Conservation (phyloP, 371 early-diverging fungal species). For the Mucor mucedo region DNA sequence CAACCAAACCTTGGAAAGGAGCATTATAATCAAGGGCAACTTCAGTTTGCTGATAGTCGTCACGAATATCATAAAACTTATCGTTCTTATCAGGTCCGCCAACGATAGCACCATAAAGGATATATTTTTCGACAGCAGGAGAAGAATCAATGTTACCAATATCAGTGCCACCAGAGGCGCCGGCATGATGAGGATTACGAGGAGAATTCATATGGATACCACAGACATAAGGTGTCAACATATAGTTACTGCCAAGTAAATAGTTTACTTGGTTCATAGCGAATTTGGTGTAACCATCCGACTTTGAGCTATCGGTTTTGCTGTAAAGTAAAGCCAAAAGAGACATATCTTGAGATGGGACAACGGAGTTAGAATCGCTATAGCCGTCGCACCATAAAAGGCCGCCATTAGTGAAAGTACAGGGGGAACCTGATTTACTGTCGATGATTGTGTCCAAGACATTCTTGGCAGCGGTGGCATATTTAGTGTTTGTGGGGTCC, state of each 20-base stretch:
- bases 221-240: conserved; percentile 64
- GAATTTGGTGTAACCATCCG: conserved; percentile 48
- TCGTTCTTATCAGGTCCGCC: conserved; percentile 67
- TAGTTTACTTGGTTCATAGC: conserved; percentile 58
- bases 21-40: conserved; percentile 74
- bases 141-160: conserved; percentile 48
- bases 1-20: conserved; percentile 63
- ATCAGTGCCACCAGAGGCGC: conserved; percentile 63
- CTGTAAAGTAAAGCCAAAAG: conserved; percentile 50
- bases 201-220: conserved; percentile 69
- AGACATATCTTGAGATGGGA: conserved; percentile 51
- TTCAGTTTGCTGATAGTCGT: conserved; percentile 55
- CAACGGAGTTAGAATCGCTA: conserved; percentile 54
- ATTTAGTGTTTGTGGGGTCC: conserved; percentile 45
- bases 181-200: conserved; percentile 67
- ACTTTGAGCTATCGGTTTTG: conserved; percentile 30
- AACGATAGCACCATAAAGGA: conserved; percentile 65
- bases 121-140: conserved; percentile 39
- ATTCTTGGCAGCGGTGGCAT: conserved; percentile 39
- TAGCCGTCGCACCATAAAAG: conserved; percentile 60
- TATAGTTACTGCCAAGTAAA: conserved; percentile 62
- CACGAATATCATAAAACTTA: conserved; percentile 56
- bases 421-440: conserved; percentile 38
- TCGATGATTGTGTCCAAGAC: conserved; percentile 40
- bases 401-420: conserved; percentile 58